Evolutionary conservation across 257 asterid species (phyloP), one percentile per base, ranked within the genome.

Genomic region (Paraleonurus japonicus): DNA sequence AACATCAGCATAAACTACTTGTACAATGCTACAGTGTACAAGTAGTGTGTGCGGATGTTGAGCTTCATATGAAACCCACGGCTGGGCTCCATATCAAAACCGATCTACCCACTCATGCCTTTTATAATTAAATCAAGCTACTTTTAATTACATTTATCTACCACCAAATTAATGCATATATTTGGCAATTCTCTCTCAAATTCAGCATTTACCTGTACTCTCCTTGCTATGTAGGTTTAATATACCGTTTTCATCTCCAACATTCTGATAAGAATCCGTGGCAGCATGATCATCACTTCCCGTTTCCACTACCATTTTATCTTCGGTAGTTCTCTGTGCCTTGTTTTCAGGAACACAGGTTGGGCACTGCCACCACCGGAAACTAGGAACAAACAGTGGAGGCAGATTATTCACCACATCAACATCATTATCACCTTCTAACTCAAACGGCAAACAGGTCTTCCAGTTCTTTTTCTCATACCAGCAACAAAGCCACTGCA

Each of bases 281-380:
- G 53, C 47, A 28, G 50, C 63, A 47, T 1, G 22, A 20, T 73
- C 37, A 22, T 74, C 39, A 60, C 59, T 65, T 81, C 41, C 23
- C 51, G 19, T 20, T 4, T 62, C 72, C 58, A 64, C 55, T 41
- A 3, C 48, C 59, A 30, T 58, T 39, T 47, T 47, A 4, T 70
- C 82, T 43, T 65, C 19, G 15, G 78, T 11, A 50, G 10, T 43
- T 53, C 72, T 85, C 79, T 71, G 60, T 1, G 28, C n/a, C 57
- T 59, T 64, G 30, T 62, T 65, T 24, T 82, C 81, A 7, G 61
- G 69, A 41, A 72, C 30, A 72, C 96, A 85, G 71, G 73, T 69
- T 7, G 79, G 57, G 70, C 90, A 90, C 72, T 83, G 87, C 96
- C 96, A 91, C 88, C 86, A 86, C 64, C 84, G 86, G 81, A 73